phyloP scores from a whole-genome alignment of 805 yeast genomes.

The Myxozyma mucilagina region DNA sequence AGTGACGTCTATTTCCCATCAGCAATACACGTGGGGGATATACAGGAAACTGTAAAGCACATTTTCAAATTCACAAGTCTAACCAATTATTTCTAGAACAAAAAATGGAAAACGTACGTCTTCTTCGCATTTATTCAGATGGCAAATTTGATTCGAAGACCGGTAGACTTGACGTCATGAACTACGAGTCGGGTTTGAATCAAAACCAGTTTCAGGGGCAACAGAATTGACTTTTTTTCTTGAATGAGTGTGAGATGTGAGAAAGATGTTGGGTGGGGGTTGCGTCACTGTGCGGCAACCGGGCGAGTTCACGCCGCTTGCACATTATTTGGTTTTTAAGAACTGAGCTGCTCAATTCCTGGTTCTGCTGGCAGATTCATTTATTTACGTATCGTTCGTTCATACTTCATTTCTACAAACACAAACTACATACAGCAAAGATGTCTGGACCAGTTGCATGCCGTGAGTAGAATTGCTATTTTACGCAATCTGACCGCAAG shows the following conservation, averaged over 20 bases:
- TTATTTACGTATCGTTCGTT: background rate
- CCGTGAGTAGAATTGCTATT: background rate
- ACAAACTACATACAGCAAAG: background rate
- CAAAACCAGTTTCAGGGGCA: background rate
- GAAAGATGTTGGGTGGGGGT: background rate
- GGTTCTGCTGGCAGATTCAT: background rate
- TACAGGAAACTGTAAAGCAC: too few species aligned
- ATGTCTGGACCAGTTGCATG: conserved; percentile 11
- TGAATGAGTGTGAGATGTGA: background rate
- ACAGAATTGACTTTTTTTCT: too few species aligned
- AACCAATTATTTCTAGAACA: too few species aligned
- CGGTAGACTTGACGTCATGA: background rate
- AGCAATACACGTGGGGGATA: too few species aligned
- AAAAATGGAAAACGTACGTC: too few species aligned
- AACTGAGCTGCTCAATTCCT: background rate
- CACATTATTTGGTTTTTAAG: background rate
- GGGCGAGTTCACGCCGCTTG: background rate
- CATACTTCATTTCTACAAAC: background rate
- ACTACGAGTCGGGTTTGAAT: background rate
- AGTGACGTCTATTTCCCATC: too few species aligned
- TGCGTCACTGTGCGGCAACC: background rate
- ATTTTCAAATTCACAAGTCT: too few species aligned
- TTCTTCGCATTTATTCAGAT: too few species aligned
- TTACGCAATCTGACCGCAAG: background rate
- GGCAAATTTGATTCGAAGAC: too few species aligned